These are phyloP conservation scores for Kwoniella bestiolae DNA, from an alignment of 768 basidiomycete species.

Conservation along the genomic window DNA sequence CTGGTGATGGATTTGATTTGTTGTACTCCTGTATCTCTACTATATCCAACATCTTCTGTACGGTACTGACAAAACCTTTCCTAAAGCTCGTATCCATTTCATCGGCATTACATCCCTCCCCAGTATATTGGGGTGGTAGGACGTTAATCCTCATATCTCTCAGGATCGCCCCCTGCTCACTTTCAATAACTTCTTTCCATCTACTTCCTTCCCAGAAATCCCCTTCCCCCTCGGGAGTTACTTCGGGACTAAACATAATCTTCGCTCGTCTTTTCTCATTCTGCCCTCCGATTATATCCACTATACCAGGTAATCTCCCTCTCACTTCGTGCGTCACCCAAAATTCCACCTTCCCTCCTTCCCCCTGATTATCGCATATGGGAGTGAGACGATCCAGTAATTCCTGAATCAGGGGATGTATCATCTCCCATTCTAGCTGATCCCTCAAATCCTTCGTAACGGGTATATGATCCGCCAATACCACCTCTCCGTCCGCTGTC, in stretches of 20 bases:
- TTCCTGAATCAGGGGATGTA: constrained; percentile 67
- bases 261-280: constrained; percentile 68
- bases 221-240: constrained; percentile 12
- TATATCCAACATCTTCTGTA: constrained; percentile 62
- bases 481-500: constrained; percentile 5
- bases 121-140: constrained; percentile 3
- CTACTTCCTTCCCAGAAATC: constrained; percentile 54
- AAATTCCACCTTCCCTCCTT: constrained; percentile 63
- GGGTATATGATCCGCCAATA: constrained; percentile 49
- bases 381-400: constrained; percentile 61
- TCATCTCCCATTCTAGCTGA: constrained; percentile 78
- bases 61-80: constrained; percentile 62
- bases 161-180: constrained; percentile 63
- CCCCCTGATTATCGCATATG: not conserved
- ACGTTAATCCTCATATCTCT: constrained; percentile 64
- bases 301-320: constrained; percentile 73
- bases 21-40: constrained; percentile 11
- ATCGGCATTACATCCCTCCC: constrained; percentile 49
- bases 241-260: constrained; percentile 64
- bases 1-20: too few species aligned
- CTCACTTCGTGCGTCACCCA: constrained; percentile 82
- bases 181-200: constrained; percentile 59
- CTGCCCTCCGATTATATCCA: constrained; percentile 76
- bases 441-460: constrained; percentile 72
- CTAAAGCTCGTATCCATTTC: constrained; percentile 56